phyloP scores from a whole-genome alignment of 2,329 filamentous ascomycete species.

The Aspergillus sp. region DNA sequence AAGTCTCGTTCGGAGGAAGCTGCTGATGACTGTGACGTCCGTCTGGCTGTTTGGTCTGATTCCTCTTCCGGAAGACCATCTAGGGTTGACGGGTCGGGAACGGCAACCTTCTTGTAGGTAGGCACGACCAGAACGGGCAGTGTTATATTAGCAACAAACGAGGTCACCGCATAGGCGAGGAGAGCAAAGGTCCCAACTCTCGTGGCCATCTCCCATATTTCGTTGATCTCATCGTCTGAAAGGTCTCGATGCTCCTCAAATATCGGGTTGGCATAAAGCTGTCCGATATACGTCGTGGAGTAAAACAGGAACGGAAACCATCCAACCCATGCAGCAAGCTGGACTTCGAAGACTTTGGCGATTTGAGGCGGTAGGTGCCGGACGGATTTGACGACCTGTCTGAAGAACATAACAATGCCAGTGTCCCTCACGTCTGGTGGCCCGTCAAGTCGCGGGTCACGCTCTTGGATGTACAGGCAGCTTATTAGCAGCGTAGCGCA shows the following conservation, averaged over 20 bases:
- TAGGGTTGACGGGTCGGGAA: slow-evolving; percentile 3
- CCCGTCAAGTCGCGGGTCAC: slow-evolving; percentile 67
- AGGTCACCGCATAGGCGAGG: slow-evolving; percentile 78
- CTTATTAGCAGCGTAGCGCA: slow-evolving; percentile 61
- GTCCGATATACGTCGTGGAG: slow-evolving; percentile 84
- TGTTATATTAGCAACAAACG: slow-evolving; percentile 69
- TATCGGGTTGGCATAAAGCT: slow-evolving; percentile 80
- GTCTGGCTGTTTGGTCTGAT: slow-evolving; percentile 9
- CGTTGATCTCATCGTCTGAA: slow-evolving; percentile 64
- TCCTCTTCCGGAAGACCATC: slow-evolving; percentile 11
- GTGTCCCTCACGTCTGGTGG: slow-evolving; percentile 50
- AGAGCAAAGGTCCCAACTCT: slow-evolving; percentile 82
- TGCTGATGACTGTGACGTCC: slow-evolving; percentile 24
- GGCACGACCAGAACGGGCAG: slow-evolving; percentile 79
- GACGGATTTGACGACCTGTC: slow-evolving; percentile 65
- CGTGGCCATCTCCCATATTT: slow-evolving; percentile 74
- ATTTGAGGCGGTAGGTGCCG: slow-evolving; percentile 73
- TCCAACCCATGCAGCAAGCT: slow-evolving; percentile 84
- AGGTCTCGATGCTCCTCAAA: slow-evolving; percentile 70
- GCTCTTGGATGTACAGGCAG: slow-evolving; percentile 60
- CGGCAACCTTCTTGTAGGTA: slow-evolving; percentile 47
- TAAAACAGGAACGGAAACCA: slow-evolving; percentile 97
- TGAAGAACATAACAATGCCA: slow-evolving; percentile 71
- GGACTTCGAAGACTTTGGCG: slow-evolving; percentile 67
- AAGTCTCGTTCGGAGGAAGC: slow-evolving; percentile 22